Evolutionary conservation across 306 rosid genomes (phyloP).

Genomic region (Vigna mungo): DNA sequence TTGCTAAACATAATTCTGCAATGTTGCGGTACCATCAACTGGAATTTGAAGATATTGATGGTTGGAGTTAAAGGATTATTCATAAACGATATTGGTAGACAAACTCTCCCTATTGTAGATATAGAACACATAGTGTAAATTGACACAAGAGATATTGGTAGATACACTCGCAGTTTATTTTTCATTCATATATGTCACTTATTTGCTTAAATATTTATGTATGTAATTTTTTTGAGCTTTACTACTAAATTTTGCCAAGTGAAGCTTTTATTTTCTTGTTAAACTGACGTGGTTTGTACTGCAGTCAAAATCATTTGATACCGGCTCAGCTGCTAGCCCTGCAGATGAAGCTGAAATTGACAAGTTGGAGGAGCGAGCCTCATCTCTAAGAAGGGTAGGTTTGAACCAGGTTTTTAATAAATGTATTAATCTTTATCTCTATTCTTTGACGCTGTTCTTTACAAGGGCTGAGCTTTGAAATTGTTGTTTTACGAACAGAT

Average conservation of each 20-base stretch:
- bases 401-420: conserved; percentile 18
- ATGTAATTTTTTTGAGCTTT: conserved; percentile 19
- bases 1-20: background rate
- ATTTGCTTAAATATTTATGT: conserved; percentile 27
- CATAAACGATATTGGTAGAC: background rate
- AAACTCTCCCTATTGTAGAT: conserved; percentile 18
- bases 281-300: conserved; percentile 47
- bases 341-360: conserved; percentile 71
- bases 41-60: conserved; percentile 24
- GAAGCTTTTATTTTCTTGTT: conserved; percentile 25
- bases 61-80: conserved; percentile 17
- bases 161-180: background rate
- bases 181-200: background rate
- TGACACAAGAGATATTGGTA: background rate
- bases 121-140: conserved; percentile 16
- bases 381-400: conserved; percentile 72
- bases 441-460: conserved; percentile 23
- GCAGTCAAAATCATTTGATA: conserved; percentile 67
- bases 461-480: conserved; percentile 30
- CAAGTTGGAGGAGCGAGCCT: conserved; percentile 77
- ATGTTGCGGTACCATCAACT: background rate
- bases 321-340: conserved; percentile 61
- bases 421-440: conserved; percentile 25
- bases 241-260: conserved; percentile 12
- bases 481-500: conserved; percentile 1